A percentile compares a stretch with the other conserved stretches of the same genome.
These are phyloP conservation scores for Penicillium daleae DNA, from an alignment of 495 filamentous ascomycete species.

Conservation along the genomic window DNA sequence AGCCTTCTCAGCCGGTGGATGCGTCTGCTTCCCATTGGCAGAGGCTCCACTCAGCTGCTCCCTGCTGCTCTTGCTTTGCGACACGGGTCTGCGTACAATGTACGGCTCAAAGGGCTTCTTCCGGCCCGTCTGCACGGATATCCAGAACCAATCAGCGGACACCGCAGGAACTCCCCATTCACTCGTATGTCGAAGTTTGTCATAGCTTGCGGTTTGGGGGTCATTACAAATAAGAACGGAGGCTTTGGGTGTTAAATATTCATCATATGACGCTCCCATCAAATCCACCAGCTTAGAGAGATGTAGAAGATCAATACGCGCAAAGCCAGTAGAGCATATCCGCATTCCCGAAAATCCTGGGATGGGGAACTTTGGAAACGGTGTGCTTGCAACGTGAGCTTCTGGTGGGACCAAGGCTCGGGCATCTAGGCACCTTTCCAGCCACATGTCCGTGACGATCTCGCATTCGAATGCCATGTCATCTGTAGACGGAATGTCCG, in stretches of 20 bases:
- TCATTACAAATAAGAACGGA: conserved; percentile 72
- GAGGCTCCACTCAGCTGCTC: conserved; percentile 28
- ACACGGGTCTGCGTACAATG: conserved; percentile 35
- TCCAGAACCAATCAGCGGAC: conserved; percentile 79
- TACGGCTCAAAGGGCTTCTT: conserved; percentile 56
- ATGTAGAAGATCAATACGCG: conserved; percentile 83
- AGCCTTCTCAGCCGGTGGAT: conserved; percentile 1
- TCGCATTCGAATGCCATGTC: conserved; percentile 49
- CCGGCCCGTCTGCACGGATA: conserved; percentile 65
- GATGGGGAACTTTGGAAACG: conserved; percentile 71
- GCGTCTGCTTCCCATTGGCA: conserved; percentile 18
- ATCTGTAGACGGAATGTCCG: conserved; percentile 43
- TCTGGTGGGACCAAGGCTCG: conserved; percentile 71
- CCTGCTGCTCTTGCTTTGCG: conserved; percentile 29
- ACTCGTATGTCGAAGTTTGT: conserved; percentile 76
- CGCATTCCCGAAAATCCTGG: conserved; percentile 65
- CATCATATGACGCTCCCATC: conserved; percentile 74
- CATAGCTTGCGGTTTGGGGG: conserved; percentile 59
- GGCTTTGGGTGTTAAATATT: conserved; percentile 65
- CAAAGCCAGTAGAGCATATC: conserved; percentile 82
- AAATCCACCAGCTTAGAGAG: conserved; percentile 73
- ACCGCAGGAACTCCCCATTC: conserved; percentile 79
- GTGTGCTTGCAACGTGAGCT: conserved; percentile 71
- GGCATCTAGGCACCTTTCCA: conserved; percentile 82
- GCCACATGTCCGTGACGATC: conserved; percentile 87